phyloP scores from a whole-genome alignment of 2,329 filamentous ascomycete species.

The Ilyonectria sp. region DNA sequence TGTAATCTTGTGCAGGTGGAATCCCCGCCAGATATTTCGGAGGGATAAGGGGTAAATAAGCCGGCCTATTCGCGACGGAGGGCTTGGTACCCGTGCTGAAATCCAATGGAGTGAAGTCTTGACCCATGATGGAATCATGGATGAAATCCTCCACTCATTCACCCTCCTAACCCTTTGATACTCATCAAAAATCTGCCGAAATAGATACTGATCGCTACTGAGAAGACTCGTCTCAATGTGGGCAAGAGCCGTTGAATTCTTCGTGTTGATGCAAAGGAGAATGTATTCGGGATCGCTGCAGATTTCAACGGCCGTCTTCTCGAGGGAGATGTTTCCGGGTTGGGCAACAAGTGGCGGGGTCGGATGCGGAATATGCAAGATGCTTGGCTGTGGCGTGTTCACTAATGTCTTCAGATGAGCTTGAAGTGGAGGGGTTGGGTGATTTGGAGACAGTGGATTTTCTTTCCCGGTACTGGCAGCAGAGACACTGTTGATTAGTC shows the following conservation, averaged over 20 bases:
- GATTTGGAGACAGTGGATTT: neutral
- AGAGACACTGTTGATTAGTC: neutral
- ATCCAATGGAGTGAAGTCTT: neutral
- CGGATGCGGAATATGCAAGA: neutral
- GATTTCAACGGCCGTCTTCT: neutral
- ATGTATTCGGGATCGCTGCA: neutral
- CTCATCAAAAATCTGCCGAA: neutral
- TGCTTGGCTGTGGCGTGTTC: neutral
- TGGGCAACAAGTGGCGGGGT: neutral
- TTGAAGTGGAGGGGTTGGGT: neutral
- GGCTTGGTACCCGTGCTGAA: neutral
- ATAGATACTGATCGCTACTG: neutral
- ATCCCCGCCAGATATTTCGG: neutral
- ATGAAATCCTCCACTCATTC: neutral
- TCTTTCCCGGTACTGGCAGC: neutral
- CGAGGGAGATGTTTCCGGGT: no score
- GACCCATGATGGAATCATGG: neutral
- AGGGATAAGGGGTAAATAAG: neutral
- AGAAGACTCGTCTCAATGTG: neutral
- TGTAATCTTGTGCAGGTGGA: neutral
- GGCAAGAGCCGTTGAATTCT: neutral
- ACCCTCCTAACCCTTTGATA: neutral
- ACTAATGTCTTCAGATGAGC: neutral
- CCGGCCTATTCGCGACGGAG: neutral
- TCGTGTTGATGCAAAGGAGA: neutral